These are phyloP conservation scores for Hypoxylon subgilvum DNA, from an alignment of 495 filamentous ascomycete species.

Conservation along the genomic window DNA sequence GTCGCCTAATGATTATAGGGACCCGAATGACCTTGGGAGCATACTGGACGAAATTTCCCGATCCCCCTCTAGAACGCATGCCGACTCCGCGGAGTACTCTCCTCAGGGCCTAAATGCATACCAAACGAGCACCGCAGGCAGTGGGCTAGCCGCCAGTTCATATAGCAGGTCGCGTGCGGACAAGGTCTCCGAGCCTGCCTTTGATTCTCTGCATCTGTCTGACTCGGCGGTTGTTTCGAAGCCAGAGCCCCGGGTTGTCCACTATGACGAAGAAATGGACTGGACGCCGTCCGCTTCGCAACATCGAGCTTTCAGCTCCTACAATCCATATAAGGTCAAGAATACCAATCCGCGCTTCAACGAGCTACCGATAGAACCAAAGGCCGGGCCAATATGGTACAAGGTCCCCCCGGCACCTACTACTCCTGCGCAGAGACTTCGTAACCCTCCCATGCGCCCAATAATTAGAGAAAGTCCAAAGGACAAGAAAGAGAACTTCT, in stretches of 20 bases:
- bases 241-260: conserved; percentile 18
- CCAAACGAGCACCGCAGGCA: background rate
- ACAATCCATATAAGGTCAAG: conserved; percentile 49
- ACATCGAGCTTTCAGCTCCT: conserved; percentile 55
- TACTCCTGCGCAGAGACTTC: conserved; percentile 66
- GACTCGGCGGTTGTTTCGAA: conserved; percentile 21
- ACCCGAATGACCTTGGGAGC: conserved; percentile 41
- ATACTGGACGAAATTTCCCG: conserved; percentile 53
- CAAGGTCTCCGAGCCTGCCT: conserved; percentile 2
- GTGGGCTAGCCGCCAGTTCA: background rate
- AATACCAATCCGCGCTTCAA: conserved; percentile 61
- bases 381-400: conserved; percentile 58
- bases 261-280: conserved; percentile 71
- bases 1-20: background rate
- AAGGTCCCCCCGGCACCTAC: conserved; percentile 69
- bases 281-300: conserved; percentile 73
- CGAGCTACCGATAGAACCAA: conserved; percentile 54
- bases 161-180: conserved; percentile 8
- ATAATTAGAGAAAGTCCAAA: conserved; percentile 51
- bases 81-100: conserved; percentile 6
- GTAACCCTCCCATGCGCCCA: conserved; percentile 63
- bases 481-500: conserved; percentile 54
- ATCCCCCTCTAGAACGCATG: conserved; percentile 21
- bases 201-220: conserved; percentile 26
- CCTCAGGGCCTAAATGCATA: background rate